A percentile compares a stretch with the other conserved stretches of the same genome.
phyloP scores from a whole-genome alignment of 2,329 filamentous ascomycete genomes.

The Dactylonectria estremocensis region DNA sequence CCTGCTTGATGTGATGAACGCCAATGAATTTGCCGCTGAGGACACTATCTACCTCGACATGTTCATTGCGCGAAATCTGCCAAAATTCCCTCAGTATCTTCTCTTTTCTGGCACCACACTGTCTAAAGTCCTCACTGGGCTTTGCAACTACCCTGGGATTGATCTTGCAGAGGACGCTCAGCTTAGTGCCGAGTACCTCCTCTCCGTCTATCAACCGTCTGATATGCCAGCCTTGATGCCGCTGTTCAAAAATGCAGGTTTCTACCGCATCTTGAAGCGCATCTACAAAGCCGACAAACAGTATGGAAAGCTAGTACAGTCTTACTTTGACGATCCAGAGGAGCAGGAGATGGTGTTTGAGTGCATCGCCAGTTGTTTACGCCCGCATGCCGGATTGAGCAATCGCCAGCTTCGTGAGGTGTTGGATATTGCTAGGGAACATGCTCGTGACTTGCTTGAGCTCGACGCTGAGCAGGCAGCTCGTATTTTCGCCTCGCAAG shows the following conservation, averaged over 20 bases:
- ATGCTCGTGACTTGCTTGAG: constrained; percentile 76
- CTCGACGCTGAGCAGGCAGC: constrained; percentile 79
- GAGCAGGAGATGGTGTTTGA: constrained; percentile 83
- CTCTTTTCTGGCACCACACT: constrained; percentile 90
- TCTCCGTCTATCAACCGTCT: constrained; percentile 93
- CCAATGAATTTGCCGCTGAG: constrained; percentile 79
- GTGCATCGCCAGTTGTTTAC: constrained; percentile 83
- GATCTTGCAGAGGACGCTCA: constrained; percentile 94
- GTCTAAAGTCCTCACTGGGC: constrained; percentile 82
- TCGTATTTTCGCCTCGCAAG: constrained; percentile 72
- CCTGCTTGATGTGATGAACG: constrained; percentile 89
- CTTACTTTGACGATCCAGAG: constrained; percentile 88
- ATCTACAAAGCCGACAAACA: constrained; percentile 86
- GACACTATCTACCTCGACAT: constrained; percentile 98
- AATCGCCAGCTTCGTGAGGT: constrained; percentile 83
- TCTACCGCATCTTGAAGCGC: constrained; percentile 92
- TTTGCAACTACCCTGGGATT: constrained; percentile 86
- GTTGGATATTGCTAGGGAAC: constrained; percentile 74
- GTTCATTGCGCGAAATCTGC: constrained; percentile 96
- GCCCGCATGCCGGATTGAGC: constrained; percentile 72
- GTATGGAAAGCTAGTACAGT: constrained; percentile 82
- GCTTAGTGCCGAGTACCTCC: constrained; percentile 94
- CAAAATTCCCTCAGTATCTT: constrained; percentile 97
- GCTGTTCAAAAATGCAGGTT: constrained; percentile 83
- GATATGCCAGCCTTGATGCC: constrained; percentile 84